Evolutionary conservation across 768 basidiomycete genomes (phyloP).

Genomic region (Boletus reticuloceps): DNA sequence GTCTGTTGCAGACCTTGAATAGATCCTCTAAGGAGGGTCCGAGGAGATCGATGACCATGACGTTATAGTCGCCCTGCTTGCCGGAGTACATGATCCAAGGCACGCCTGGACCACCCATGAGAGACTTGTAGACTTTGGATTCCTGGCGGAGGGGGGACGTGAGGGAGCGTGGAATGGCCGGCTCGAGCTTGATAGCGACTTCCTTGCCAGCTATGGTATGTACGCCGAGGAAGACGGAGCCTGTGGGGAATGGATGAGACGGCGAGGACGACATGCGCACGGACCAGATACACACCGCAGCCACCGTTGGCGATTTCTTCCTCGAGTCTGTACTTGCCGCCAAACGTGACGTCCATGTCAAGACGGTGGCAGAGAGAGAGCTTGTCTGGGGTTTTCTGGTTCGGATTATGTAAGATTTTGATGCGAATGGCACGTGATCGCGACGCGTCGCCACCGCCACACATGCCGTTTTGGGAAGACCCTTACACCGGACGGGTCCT

Average conservation of each 20-base stretch:
- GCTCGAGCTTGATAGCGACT: constrained; percentile 69
- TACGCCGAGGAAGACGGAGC: constrained; percentile 75
- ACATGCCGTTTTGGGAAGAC: background rate
- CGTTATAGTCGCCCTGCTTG: constrained; percentile 91
- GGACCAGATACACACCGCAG: constrained; percentile 67
- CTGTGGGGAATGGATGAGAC: constrained; percentile 34
- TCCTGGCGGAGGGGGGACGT: constrained; percentile 81
- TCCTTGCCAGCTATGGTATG: constrained; percentile 38
- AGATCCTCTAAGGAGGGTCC: constrained; percentile 87
- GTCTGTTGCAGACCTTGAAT: constrained; percentile 86
- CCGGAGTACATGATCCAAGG: constrained; percentile 94
- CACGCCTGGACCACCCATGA: constrained; percentile 86
- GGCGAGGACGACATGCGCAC: constrained; percentile 4
- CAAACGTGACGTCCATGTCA: constrained; percentile 48
- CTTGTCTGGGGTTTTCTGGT: constrained; percentile 10
- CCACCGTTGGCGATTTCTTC: constrained; percentile 81
- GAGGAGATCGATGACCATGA: constrained; percentile 96
- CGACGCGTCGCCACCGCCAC: constrained; percentile 16
- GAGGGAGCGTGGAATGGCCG: constrained; percentile 43
- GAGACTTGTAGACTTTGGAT: constrained; percentile 51
- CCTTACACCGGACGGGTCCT: constrained; percentile 1
- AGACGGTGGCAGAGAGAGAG: constrained; percentile 14
- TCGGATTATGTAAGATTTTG: constrained; percentile 23
- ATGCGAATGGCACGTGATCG: constrained; percentile 27
- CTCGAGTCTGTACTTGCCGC: constrained; percentile 74